These are phyloP conservation scores for Tricholomella constricta DNA, from an alignment of 768 basidiomycete genomes.

Conservation along the genomic window DNA sequence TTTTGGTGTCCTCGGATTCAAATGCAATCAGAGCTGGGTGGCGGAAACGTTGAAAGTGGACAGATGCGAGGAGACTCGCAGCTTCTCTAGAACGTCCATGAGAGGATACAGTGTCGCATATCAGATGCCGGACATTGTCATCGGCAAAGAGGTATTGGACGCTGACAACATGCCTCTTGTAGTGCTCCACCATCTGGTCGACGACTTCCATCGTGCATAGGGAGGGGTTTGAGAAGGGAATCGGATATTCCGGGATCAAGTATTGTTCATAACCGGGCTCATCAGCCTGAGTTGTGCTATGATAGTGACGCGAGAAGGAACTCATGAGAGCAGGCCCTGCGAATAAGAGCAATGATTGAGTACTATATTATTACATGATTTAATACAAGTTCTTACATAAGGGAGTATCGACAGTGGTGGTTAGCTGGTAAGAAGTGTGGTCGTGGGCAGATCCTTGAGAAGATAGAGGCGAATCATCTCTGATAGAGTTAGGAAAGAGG, in stretches of 20 bases:
- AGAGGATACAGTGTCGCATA: constrained; percentile 51
- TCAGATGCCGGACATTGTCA: constrained; percentile 43
- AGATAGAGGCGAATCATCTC: constrained; percentile 25
- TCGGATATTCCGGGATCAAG: too few relatives aligned
- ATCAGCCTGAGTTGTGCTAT: neutral
- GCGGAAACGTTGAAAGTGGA: constrained; percentile 43
- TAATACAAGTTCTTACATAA: constrained; percentile 78
- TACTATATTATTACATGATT: constrained; percentile 69
- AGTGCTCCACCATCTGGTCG: constrained; percentile 41
- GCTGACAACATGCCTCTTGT: constrained; percentile 62
- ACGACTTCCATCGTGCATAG: constrained; percentile 21
- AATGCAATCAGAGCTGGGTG: constrained; percentile 25
- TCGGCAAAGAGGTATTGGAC: constrained; percentile 74
- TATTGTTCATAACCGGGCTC: neutral
- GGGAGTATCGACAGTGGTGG: constrained; percentile 39
- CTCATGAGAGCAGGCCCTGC: constrained; percentile 28
- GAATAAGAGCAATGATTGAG: constrained; percentile 46
- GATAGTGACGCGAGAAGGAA: constrained; percentile 30
- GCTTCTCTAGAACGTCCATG: constrained; percentile 55
- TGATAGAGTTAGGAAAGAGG: constrained; percentile 11
- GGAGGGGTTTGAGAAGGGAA: constrained; percentile 14
- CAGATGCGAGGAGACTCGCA: constrained; percentile 61
- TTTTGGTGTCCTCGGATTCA: constrained; percentile 21
- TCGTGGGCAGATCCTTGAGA: constrained; percentile 22
- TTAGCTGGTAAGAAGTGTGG: constrained; percentile 17